Base-by-base conservation (phyloP, 163 green algal species). In the Botryococcus braunii region DNA sequence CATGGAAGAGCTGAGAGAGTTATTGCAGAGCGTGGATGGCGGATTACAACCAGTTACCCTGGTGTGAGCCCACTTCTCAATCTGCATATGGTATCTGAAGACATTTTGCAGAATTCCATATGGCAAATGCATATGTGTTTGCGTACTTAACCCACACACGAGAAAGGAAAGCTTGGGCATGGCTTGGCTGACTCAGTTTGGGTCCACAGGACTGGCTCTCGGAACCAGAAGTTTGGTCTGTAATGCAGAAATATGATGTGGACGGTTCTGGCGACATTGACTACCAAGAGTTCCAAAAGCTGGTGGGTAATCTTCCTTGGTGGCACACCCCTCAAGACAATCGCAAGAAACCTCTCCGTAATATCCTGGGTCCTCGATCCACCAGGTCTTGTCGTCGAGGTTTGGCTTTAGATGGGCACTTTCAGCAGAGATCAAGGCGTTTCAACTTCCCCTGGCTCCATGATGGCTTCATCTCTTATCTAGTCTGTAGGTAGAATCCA, bases 241-340 rank as follows among this genome's bases (percentile, higher is more conserved):
- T 27, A 2, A 46, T 71, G 39, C 37, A 55, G 2, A 59, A 59
- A 0, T 71, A 68, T 61, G 72, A 74, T 50, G 60, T 46, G 32
- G 72, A 77, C 47, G 50, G 48, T 5, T 64, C 43, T 34, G 61
- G 62, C 25, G 62, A 72, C 59, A 77, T 77, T 31, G 37, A 38
- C 9, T 77, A 73, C 41, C 17, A 70, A 29, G 71, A 73, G 32
- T 77, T 73, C 48, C 13, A 36, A 8, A 25, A 49, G 5, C 49
- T 77, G 65, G 71, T 77, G 41, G 43, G 47, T 31, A 21, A 11
- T 32, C 41, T 23, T 48, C 46, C 38, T 8, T 55, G 40, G 46
- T 55, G 46, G 17, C 13, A 13, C 13, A 21, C 21, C 46, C 46
- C 46, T 27, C 13, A 27, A 13, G 17, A 55, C 13, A 55, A 55